A percentile compares a stretch with the other conserved stretches of the same genome.
phyloP scores from a whole-genome alignment of 2,329 filamentous ascomycete genomes.

The Scytalidium lignicola region DNA sequence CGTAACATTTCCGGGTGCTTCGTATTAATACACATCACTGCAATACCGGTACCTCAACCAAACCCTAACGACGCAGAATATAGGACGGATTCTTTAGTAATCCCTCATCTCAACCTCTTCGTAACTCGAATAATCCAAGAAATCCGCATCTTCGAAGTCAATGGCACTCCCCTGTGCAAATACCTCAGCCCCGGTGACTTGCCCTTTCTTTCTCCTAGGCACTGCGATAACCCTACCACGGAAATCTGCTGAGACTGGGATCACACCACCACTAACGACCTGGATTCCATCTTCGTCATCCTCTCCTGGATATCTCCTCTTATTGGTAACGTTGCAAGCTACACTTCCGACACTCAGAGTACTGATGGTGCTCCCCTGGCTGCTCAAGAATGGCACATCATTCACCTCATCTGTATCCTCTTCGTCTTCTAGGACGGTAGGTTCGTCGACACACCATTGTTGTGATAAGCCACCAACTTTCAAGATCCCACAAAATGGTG shows the following conservation, averaged over 20 bases:
- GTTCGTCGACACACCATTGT: conserved; percentile 13
- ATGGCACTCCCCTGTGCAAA: conserved; percentile 40
- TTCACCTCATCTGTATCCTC: conserved; percentile 34
- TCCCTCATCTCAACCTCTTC: conserved; percentile 27
- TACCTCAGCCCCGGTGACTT: conserved; percentile 12
- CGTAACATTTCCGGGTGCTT: too few species aligned
- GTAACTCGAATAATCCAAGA: conserved; percentile 42
- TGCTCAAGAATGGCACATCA: conserved; percentile 18
- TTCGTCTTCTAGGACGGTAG: conserved; percentile 7
- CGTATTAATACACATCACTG: too few species aligned
- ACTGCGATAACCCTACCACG: conserved; percentile 20
- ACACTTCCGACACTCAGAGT: conserved; percentile 9
- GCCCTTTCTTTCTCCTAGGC: conserved; percentile 17
- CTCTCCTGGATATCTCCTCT: conserved; percentile 21
- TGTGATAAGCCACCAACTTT: conserved; percentile 66
- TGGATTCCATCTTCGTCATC: conserved; percentile 7
- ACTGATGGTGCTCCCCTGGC: conserved; percentile 16
- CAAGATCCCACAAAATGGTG: conserved; percentile 77
- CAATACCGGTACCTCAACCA: too few species aligned
- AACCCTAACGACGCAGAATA: too few species aligned
- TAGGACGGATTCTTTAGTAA: not conserved
- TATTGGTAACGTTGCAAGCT: conserved; percentile 9
- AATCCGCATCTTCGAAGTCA: conserved; percentile 66
- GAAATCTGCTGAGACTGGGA: conserved; percentile 2
- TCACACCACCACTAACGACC: conserved; percentile 1